These are phyloP conservation scores for Symbiodinium pilosum DNA, from an alignment of 73 alveolate genomes.

Conservation along the genomic window DNA sequence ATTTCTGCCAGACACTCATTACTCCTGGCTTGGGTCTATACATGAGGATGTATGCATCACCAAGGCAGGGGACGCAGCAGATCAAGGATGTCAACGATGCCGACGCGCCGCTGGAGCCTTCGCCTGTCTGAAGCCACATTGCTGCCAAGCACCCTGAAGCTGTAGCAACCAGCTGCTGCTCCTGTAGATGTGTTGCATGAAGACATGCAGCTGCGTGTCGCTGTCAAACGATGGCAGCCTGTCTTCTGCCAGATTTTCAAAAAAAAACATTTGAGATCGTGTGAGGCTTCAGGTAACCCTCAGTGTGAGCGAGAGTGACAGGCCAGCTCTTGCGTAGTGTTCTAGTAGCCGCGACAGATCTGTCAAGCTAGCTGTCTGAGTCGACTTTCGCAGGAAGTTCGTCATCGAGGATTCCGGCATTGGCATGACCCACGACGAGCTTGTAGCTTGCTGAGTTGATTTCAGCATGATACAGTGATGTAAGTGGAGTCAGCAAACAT, in stretches of 20 bases:
- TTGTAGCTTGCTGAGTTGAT: slow-evolving; percentile 95
- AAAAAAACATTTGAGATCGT: too few relatives aligned
- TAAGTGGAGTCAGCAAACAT: too few relatives aligned
- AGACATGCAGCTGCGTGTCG: too few relatives aligned
- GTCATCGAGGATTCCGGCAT: slow-evolving; percentile 98
- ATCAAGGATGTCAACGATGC: slow-evolving; percentile 57
- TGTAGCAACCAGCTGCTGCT: too few relatives aligned
- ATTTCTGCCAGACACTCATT: slow-evolving; percentile 85
- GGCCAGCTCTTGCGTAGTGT: not conserved
- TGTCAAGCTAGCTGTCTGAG: too few relatives aligned
- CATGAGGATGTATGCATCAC: too few relatives aligned
- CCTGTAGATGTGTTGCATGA: too few relatives aligned
- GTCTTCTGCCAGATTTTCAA: too few relatives aligned
- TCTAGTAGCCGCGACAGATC: not conserved
- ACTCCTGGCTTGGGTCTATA: too few relatives aligned
- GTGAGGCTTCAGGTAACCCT: slow-evolving; percentile 86
- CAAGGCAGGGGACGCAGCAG: slow-evolving; percentile 95
- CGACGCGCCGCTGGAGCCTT: slow-evolving; percentile 75
- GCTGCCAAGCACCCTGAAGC: too few relatives aligned
- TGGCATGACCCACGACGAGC: slow-evolving; percentile 98
- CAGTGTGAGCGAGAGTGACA: slow-evolving; percentile 68
- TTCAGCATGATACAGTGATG: too few relatives aligned
- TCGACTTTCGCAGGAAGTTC: slow-evolving; percentile 50
- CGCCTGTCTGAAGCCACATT: not conserved
- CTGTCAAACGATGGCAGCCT: too few relatives aligned